A percentile compares a stretch with the other conserved stretches of the same genome.
phyloP scores from a whole-genome alignment of 306 rosid genomes.

The Ammopiptanthus mongolicus region DNA sequence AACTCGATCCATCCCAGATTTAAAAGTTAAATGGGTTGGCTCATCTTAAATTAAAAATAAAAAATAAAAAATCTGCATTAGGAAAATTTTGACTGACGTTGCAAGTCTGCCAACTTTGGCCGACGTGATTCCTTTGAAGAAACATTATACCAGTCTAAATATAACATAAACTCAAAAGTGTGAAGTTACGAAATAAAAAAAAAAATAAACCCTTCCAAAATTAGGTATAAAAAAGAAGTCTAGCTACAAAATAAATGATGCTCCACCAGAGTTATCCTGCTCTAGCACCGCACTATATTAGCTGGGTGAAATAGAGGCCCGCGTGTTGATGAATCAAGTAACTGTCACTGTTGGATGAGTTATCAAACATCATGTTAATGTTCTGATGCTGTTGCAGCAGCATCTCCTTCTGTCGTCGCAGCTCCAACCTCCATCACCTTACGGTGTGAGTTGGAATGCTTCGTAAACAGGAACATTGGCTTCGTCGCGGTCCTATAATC shows the following conservation, averaged over 20 bases:
- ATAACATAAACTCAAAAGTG: background rate
- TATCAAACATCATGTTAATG: constrained; percentile 45
- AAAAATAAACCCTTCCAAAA: constrained; percentile 3
- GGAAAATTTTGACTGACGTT: constrained; percentile 4
- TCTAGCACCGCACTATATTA: constrained; percentile 40
- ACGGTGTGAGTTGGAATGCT: constrained; percentile 92
- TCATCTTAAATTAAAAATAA: too few relatives aligned
- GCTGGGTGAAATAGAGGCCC: constrained; percentile 60
- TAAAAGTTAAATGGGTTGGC: too few relatives aligned
- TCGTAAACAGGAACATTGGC: constrained; percentile 82
- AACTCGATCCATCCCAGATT: too few relatives aligned
- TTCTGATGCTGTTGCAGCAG: constrained; percentile 45
- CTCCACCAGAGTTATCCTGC: constrained; percentile 18
- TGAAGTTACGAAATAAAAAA: background rate
- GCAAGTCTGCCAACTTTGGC: constrained; percentile 17
- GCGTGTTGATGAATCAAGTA: constrained; percentile 70
- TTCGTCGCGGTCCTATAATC: constrained; percentile 92
- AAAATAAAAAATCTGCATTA: background rate
- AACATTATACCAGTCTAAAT: background rate
- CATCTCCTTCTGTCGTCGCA: constrained; percentile 83
- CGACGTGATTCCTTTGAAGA: background rate
- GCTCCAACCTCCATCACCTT: constrained; percentile 90
- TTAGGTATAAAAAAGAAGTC: constrained; percentile 13
- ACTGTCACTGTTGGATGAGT: constrained; percentile 62
- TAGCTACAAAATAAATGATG: constrained; percentile 24